Base-by-base conservation (phyloP, 2,329 filamentous ascomycete species). In the Torrubiellomyces zombiae region DNA sequence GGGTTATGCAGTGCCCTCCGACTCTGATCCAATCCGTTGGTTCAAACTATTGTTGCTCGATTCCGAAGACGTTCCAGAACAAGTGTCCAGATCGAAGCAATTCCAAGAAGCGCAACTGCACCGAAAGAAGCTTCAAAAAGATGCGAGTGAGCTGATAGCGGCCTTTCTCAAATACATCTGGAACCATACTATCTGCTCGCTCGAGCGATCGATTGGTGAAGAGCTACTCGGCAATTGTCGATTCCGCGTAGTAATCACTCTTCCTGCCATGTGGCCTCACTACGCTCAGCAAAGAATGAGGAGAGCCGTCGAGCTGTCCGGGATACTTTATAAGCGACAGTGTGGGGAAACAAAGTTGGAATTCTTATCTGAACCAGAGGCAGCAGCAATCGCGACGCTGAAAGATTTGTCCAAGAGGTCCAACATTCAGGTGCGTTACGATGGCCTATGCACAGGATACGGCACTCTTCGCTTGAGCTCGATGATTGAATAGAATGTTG, bases 221-320 rank as follows among this genome's bases (percentile, higher is more conserved):
- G 23, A 30, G 0, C 30, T 47, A 1, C 14, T 50, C 0, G 31
- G 38, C 0, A 26, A 29, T 7, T 33, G 38, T 5, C 35, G 17
- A 0, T 42, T 58, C 8, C 41, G 51, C 9, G 35, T 61, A 3
- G 43, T 59, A 2, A 32, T 57, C 2, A 60, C 57, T 0, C 18
- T 62, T 0, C 57, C 58, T 0, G 57, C 57, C 0, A 59, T 61
- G 6, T 62, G 58, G 56, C 49, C 51, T 0, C 35, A 44, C 0
- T 55, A 55, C 26, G 49, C 50, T 1, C 44, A 45, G 2, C 13
- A 28, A 1, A 30, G 42, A 0, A 60, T 62, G 56, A 32, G 38
- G 1, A 23, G 44, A 1, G 57, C 55, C 0, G 42, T 45, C 0
- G 18, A 32, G 0, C 11, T 24, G 0, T 50, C 57, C 0, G 56